phyloP scores from a whole-genome alignment of 2,329 filamentous ascomycete genomes.

The Calonectria pauciramosa region DNA sequence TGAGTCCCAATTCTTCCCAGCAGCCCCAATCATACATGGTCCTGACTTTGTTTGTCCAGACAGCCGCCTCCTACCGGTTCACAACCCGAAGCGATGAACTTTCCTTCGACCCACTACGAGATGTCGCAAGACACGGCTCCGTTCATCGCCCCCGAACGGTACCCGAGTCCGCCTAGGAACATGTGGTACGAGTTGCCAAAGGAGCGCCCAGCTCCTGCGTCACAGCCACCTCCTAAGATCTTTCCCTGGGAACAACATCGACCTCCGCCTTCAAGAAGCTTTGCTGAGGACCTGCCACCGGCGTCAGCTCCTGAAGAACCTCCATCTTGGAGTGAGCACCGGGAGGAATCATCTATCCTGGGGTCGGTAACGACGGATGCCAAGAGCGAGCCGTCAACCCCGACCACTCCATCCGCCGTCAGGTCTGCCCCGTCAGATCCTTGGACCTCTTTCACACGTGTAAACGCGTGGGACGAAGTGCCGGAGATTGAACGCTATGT shows the following conservation, averaged over 20 bases:
- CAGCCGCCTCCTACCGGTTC: constrained; percentile 75
- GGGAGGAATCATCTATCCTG: constrained; percentile 52
- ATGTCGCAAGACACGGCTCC: constrained; percentile 84
- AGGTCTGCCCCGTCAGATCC: constrained; percentile 66
- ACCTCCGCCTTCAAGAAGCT: constrained; percentile 74
- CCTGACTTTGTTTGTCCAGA: constrained; percentile 55
- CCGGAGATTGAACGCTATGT: constrained; percentile 92
- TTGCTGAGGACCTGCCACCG: constrained; percentile 52
- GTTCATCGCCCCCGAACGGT: constrained; percentile 82
- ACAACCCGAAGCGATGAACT: constrained; percentile 86
- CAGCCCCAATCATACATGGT: background rate
- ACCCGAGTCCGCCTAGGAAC: constrained; percentile 86
- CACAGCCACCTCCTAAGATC: constrained; percentile 74
- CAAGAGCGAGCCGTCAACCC: constrained; percentile 60
- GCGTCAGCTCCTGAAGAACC: constrained; percentile 43
- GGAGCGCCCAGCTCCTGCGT: constrained; percentile 66
- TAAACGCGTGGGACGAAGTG: constrained; percentile 94
- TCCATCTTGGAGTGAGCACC: constrained; percentile 28
- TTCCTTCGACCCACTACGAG: constrained; percentile 82
- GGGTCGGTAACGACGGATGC: constrained; percentile 48
- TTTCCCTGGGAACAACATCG: constrained; percentile 91
- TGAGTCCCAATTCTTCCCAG: constrained; percentile 47
- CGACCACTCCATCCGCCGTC: constrained; percentile 61
- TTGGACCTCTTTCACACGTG: constrained; percentile 81
- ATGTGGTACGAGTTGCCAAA: constrained; percentile 91